Percentiles rank a stretch among this genome's conserved stretches.
phyloP scores from a whole-genome alignment of 129 eudicot species.

The Calendula officinalis region DNA sequence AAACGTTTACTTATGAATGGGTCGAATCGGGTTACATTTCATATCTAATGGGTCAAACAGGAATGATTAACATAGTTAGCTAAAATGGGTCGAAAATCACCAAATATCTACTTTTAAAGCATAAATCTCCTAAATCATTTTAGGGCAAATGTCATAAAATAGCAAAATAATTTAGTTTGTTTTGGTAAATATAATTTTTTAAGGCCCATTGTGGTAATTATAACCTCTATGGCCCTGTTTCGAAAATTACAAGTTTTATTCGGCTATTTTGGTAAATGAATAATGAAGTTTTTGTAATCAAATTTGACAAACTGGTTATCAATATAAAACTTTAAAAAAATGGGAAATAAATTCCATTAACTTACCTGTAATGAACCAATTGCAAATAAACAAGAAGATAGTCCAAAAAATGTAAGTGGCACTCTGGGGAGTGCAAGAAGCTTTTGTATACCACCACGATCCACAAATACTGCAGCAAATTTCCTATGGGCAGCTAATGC shows the following conservation, averaged over 20 bases:
- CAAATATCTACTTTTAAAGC: not conserved
- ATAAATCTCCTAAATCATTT: not conserved
- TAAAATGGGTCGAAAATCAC: not conserved
- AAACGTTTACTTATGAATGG: not conserved
- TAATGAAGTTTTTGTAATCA: too few species aligned
- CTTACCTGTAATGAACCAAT: slow-evolving; percentile 92
- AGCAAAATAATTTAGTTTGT: too few species aligned
- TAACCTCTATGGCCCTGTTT: too few species aligned
- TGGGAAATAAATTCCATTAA: too few species aligned
- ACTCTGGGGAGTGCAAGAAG: slow-evolving; percentile 78
- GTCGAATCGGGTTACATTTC: not conserved
- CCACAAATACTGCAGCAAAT: slow-evolving; percentile 90
- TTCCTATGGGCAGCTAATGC: slow-evolving; percentile 94
- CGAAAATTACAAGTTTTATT: too few species aligned
- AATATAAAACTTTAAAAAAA: too few species aligned
- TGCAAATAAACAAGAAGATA: slow-evolving; percentile 91
- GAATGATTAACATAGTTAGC: not conserved
- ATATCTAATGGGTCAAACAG: not conserved
- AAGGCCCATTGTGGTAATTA: too few species aligned
- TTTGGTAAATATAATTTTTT: too few species aligned
- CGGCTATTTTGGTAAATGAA: too few species aligned
- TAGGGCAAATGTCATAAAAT: too few species aligned
- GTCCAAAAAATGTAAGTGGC: slow-evolving; percentile 61
- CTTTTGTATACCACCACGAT: slow-evolving; percentile 95
- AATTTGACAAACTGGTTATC: too few species aligned